phyloP scores from a whole-genome alignment of 202 grass and related monocot genomes.

The Panicum virgatum region DNA sequence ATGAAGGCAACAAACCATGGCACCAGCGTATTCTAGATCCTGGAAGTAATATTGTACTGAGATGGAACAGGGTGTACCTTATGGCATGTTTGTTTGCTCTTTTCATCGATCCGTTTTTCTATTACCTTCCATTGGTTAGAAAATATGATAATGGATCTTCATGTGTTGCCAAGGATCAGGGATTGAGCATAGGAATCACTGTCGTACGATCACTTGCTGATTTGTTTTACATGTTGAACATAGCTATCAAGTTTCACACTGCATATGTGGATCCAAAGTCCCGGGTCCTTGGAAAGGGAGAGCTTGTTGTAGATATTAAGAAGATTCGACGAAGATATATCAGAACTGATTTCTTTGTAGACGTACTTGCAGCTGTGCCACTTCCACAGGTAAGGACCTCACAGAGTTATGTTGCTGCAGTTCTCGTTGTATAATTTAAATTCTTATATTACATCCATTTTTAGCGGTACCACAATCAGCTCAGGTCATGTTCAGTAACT shows the following conservation, averaged over 20 bases:
- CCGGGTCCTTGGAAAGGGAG: constrained; percentile 79
- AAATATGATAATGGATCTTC: neutral
- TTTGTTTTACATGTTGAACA: constrained; percentile 84
- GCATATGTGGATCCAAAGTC: constrained; percentile 83
- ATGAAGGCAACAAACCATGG: constrained; percentile 42
- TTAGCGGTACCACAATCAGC: neutral
- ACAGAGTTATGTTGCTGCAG: neutral
- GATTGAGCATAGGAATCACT: constrained; percentile 52
- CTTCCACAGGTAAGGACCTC: constrained; percentile 65
- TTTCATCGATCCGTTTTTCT: constrained; percentile 86
- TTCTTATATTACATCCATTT: constrained; percentile 1
- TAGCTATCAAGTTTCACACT: constrained; percentile 73
- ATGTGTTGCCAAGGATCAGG: constrained; percentile 57
- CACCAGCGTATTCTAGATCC: constrained; percentile 65
- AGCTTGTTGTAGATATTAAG: constrained; percentile 71
- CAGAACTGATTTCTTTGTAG: constrained; percentile 66
- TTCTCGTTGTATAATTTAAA: neutral
- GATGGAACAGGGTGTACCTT: constrained; percentile 80
- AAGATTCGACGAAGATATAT: constrained; percentile 69
- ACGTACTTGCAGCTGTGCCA: constrained; percentile 68
- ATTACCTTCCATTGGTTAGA: constrained; percentile 57
- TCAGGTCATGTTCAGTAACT: neutral
- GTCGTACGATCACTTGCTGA: constrained; percentile 66
- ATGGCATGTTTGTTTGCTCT: constrained; percentile 68
- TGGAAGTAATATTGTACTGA: constrained; percentile 51